Conservation (phyloP, 768 basidiomycete genomes). For the Sporobolomyces phaffii region DNA sequence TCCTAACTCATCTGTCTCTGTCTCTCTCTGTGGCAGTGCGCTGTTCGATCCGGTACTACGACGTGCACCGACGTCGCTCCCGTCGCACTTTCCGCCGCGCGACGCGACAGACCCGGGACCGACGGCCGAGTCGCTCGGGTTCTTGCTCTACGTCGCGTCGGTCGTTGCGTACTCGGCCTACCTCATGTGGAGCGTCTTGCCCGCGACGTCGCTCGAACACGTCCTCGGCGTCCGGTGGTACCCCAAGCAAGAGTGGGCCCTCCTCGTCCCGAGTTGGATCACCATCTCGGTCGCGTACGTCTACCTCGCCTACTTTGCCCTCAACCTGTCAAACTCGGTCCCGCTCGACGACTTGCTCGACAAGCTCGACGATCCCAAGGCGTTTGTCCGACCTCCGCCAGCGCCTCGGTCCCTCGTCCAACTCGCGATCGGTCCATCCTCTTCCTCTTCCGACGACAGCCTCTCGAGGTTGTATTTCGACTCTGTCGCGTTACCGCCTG, state of each 20-base stretch:
- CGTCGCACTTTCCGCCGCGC: constrained; percentile 36
- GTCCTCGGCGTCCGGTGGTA: constrained; percentile 73
- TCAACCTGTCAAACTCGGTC: constrained; percentile 67
- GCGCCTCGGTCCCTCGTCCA: not conserved
- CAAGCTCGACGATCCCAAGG: not conserved
- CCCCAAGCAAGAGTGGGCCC: constrained; percentile 81
- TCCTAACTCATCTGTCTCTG: no score
- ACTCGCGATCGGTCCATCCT: not conserved
- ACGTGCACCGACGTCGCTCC: constrained; percentile 27
- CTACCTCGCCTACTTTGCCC: constrained; percentile 68
- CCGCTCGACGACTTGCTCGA: constrained; percentile 36
- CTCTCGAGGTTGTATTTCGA: constrained; percentile 52
- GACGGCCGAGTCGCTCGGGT: constrained; percentile 35
- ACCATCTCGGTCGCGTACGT: constrained; percentile 65
- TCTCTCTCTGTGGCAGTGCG: not conserved
- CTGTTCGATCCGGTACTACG: constrained; percentile 27
- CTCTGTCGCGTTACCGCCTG: constrained; percentile 45
- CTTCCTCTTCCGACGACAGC: constrained; percentile 1
- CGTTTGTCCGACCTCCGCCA: not conserved
- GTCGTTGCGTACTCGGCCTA: constrained; percentile 77
- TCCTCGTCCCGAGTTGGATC: constrained; percentile 73
- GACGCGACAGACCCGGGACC: constrained; percentile 32
- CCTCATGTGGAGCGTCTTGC: constrained; percentile 71
- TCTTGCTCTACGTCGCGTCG: constrained; percentile 63
- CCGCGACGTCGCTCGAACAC: constrained; percentile 63